phyloP scores from a whole-genome alignment of 2,329 filamentous ascomycete species.

The Colletotrichum sp. region DNA sequence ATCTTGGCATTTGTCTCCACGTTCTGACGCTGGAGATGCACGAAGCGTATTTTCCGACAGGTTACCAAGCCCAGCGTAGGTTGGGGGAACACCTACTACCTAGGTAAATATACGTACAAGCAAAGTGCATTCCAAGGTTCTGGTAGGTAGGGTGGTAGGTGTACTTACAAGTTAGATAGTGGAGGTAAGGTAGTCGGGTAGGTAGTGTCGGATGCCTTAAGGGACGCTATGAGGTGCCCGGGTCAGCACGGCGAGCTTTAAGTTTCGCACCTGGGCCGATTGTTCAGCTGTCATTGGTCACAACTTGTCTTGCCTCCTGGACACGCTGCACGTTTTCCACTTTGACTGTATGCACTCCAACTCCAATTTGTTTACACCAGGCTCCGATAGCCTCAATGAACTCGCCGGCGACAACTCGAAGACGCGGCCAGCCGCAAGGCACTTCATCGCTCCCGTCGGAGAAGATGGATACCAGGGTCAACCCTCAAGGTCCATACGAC shows the following conservation, averaged over 20 bases:
- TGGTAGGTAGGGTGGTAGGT: not conserved
- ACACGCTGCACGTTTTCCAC: not conserved
- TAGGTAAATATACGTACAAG: not conserved
- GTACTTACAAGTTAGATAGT: not conserved
- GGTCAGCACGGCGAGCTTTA: not conserved
- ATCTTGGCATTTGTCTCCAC: not conserved
- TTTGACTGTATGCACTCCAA: not conserved
- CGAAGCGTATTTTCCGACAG: not conserved
- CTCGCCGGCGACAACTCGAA: slow-evolving; percentile 53
- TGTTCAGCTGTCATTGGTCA: slow-evolving; percentile 1
- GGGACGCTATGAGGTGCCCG: not conserved
- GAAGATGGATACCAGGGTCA: slow-evolving; percentile 13
- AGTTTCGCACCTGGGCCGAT: not conserved
- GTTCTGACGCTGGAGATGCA: not conserved
- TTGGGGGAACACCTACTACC: not conserved
- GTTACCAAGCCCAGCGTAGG: not conserved
- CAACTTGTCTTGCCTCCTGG: not conserved
- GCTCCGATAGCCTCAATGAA: slow-evolving; percentile 33
- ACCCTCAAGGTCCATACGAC: not conserved
- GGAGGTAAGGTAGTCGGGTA: not conserved
- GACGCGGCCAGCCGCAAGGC: slow-evolving; percentile 23
- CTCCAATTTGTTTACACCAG: not conserved
- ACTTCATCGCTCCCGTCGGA: slow-evolving; percentile 9
- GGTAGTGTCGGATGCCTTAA: not conserved
- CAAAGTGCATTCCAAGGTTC: not conserved